Evolutionary conservation across 2,329 filamentous ascomycete species (phyloP).

Genomic region (Calonectria ilicicola): DNA sequence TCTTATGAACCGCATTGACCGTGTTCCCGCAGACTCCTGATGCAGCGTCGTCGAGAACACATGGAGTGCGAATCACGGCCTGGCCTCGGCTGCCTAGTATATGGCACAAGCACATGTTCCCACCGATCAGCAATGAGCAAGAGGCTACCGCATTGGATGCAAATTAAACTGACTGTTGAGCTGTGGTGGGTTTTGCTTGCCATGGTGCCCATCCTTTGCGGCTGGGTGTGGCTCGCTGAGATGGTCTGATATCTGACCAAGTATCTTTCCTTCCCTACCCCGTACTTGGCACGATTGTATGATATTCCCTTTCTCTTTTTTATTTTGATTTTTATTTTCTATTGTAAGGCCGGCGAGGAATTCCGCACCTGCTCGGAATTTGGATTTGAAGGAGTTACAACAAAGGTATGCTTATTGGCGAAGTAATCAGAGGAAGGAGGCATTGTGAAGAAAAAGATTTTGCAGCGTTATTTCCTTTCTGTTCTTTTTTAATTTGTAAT

Average conservation of each 20-base stretch:
- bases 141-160: slow-evolving; percentile 58
- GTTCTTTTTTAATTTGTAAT: neutral
- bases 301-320: neutral
- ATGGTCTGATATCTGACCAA: slow-evolving; percentile 14
- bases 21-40: slow-evolving; percentile 59
- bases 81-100: slow-evolving; percentile 67
- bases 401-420: neutral
- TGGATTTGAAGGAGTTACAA: neutral
- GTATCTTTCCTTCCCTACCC: neutral
- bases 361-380: neutral
- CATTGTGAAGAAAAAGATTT: neutral
- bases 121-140: slow-evolving; percentile 60
- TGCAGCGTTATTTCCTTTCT: neutral
- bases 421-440: neutral
- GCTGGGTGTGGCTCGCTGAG: slow-evolving; percentile 51
- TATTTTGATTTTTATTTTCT: neutral
- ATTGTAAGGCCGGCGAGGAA: neutral
- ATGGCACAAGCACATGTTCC: slow-evolving; percentile 60
- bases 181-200: slow-evolving; percentile 62
- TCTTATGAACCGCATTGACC: neutral
- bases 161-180: slow-evolving; percentile 58
- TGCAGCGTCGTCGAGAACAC: slow-evolving; percentile 70
- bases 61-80: slow-evolving; percentile 70
- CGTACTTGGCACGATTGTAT: neutral
- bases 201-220: slow-evolving; percentile 53